Evolutionary conservation across 2,329 filamentous ascomycete genomes (phyloP).

Genomic region (Colletotrichum phormii): DNA sequence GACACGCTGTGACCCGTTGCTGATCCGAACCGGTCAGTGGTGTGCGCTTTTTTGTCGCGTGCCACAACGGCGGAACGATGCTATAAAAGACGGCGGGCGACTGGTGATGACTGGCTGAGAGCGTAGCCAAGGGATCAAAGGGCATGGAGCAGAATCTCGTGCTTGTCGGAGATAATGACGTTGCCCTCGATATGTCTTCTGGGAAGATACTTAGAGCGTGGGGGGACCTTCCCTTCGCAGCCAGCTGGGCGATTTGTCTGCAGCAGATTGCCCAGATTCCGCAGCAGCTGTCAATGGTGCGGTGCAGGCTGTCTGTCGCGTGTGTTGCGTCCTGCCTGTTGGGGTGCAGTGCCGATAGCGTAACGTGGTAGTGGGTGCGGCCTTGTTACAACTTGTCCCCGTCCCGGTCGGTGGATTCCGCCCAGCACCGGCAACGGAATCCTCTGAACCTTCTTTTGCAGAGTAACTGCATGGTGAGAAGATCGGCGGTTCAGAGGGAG

Average conservation of each 20-base stretch:
- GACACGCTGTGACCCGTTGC: neutral
- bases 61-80: neutral
- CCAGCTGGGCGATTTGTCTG: neutral
- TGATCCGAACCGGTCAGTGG: neutral
- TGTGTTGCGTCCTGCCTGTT: constrained; percentile 1
- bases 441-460: neutral
- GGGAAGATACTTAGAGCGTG: neutral
- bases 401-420: constrained; percentile 25
- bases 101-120: neutral
- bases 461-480: neutral
- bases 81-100: neutral
- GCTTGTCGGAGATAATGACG: constrained; percentile 12
- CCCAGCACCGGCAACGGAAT: neutral
- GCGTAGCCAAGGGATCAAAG: neutral
- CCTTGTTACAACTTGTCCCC: neutral
- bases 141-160: neutral
- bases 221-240: constrained; percentile 12
- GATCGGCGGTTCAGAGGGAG: constrained; percentile 4
- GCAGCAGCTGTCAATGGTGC: too few relatives aligned
- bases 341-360: neutral
- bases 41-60: neutral
- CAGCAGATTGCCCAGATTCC: neutral
- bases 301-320: neutral
- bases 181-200: neutral
- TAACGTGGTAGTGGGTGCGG: constrained; percentile 8